A percentile compares a stretch with the other conserved stretches of the same genome.
Evolutionary conservation across 2,329 filamentous ascomycete genomes (phyloP).

Genomic region (Furcasterigmium sp.): DNA sequence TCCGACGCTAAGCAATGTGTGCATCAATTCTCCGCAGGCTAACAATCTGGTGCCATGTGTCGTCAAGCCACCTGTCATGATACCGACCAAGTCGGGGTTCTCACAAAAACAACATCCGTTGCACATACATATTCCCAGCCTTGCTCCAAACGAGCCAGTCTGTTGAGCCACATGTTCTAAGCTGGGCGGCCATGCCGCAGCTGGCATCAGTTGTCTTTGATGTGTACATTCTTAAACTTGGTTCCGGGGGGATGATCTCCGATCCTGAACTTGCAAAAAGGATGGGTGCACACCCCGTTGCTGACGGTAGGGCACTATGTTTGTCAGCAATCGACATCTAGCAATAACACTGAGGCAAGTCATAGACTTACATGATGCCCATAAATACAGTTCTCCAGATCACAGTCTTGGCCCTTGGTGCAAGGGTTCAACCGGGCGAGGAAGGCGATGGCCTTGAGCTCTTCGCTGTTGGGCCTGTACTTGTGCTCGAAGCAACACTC

Average conservation of each 20-base stretch:
- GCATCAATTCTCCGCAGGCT: too few relatives aligned
- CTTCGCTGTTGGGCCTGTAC: slow-evolving; percentile 46
- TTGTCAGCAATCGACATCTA: slow-evolving; percentile 5
- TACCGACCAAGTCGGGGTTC: too few relatives aligned
- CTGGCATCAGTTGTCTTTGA: slow-evolving; percentile 27
- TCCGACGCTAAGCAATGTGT: too few relatives aligned
- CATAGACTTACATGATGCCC: slow-evolving; percentile 58
- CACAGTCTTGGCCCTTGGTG: slow-evolving; percentile 51
- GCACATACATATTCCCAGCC: too few relatives aligned
- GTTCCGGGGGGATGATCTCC: slow-evolving; percentile 54
- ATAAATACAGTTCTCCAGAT: slow-evolving; percentile 54
- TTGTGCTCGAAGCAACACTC: slow-evolving; percentile 53
- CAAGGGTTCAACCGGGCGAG: slow-evolving; percentile 55
- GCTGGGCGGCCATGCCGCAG: too few relatives aligned
- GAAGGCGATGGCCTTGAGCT: slow-evolving; percentile 50
- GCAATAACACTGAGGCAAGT: too few relatives aligned
- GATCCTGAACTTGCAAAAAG: slow-evolving; percentile 49
- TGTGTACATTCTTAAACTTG: slow-evolving; percentile 35
- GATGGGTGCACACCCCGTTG: slow-evolving; percentile 46
- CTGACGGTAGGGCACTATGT: slow-evolving; percentile 47
- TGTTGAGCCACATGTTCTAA: too few relatives aligned
- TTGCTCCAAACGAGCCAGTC: too few relatives aligned
- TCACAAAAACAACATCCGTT: too few relatives aligned
- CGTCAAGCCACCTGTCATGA: too few relatives aligned
- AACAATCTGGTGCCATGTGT: too few relatives aligned